Percentiles rank a stretch among this genome's conserved stretches.
Conservation (phyloP, 2,329 filamentous ascomycete species). For the Rutstroemia sydowiana region DNA sequence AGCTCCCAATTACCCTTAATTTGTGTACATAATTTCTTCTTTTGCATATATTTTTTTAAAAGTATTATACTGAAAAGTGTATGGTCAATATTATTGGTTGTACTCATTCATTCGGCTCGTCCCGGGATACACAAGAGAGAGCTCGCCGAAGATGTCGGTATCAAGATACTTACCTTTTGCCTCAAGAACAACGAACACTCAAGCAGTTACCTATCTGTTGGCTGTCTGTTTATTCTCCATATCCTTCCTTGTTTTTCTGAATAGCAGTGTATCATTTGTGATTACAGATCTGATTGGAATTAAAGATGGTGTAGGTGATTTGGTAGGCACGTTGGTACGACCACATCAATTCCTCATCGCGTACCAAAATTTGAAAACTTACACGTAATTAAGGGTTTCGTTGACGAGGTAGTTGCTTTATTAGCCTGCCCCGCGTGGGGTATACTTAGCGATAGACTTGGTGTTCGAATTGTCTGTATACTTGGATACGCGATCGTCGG, state of each 20-base stretch:
- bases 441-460: constrained; percentile 66
- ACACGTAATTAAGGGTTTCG: constrained; percentile 49
- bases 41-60: not conserved
- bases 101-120: not conserved
- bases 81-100: not conserved
- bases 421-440: constrained; percentile 78
- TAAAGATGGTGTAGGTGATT: constrained; percentile 65
- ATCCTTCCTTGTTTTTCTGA: constrained; percentile 83
- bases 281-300: constrained; percentile 75
- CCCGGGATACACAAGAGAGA: constrained; percentile 2
- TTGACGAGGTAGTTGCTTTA: constrained; percentile 74
- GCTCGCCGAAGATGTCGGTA: constrained; percentile 7
- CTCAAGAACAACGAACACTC: constrained; percentile 49
- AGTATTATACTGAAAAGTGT: not conserved
- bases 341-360: not conserved
- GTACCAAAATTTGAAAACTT: constrained; percentile 6
- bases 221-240: constrained; percentile 82
- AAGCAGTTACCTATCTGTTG: constrained; percentile 69
- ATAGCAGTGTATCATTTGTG: constrained; percentile 77
- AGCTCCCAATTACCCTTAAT: too few relatives aligned
- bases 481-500: constrained; percentile 79
- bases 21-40: too few relatives aligned
- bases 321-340: constrained; percentile 63
- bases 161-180: constrained; percentile 44
- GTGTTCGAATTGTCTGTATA: constrained; percentile 65